Evolutionary conservation across 768 basidiomycete genomes (phyloP), one percentile per base, ranked within the genome.

Genomic region (Boletus vermiculosoides): DNA sequence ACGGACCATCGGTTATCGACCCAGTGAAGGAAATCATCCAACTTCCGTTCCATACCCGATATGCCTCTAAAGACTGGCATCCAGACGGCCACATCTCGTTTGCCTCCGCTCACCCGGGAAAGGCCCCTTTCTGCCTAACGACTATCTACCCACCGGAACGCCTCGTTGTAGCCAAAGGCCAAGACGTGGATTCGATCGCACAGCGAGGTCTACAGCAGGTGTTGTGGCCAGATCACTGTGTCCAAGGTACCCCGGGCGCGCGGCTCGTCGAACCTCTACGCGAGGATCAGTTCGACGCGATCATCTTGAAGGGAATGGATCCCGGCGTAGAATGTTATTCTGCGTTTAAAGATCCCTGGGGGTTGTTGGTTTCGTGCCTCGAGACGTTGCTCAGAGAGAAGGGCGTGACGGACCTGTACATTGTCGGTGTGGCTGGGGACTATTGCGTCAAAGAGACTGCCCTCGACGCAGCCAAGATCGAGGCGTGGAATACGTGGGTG

Each of bases 161-260:
- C 28, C 65, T 72, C 39, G 60, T 71, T 36, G 41, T 71, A 66
- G 73, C 61, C 56, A 68, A 46, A 48, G 67, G 68, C 3, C 64
- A 69, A 40, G 60, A 60, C 28, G 44, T 56, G 28, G 0, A 22
- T 20, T 22, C 58, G 11, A 65, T 70, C 64, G 28, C 44, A 25
- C 50, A 61, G 10, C 59, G 57, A 72, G 73, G 36, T 61, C 72
- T 56, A 4, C 68, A 77, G 41, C 87, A 89, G 69, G 79, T 82
- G 28, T 72, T 93, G 33, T 94, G 92, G 92, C 91, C 92, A 0
- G 84, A 83, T 60, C 92, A 93, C 67, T 92, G 91, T 63, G 80
- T 92, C 23, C 81, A 80, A 51, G 76, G 76, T 45, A 79, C 80
- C 0, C 72, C 63, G 2, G 92, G 92, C 2, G 80, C 82, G 18